phyloP scores from a whole-genome alignment of 139 green algal species.

The Chlorella sp. region DNA sequence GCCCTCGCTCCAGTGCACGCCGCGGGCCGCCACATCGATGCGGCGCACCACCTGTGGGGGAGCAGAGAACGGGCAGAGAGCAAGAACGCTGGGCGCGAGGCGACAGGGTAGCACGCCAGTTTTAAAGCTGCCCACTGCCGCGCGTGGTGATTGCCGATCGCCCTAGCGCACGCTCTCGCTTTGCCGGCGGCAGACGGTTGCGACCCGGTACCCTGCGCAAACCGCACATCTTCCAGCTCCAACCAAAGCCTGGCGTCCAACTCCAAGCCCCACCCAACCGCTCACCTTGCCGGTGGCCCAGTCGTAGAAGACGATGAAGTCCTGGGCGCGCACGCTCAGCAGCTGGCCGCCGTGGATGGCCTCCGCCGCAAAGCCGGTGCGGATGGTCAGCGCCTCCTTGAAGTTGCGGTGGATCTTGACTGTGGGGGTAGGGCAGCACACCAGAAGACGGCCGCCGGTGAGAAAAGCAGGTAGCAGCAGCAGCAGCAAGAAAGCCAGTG shows the following conservation, averaged over 20 bases:
- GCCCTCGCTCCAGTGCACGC: conserved; percentile 90
- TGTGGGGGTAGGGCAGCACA: background rate
- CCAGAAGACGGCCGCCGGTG: too few relatives aligned
- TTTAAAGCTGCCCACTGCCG: too few relatives aligned
- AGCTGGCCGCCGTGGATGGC: conserved; percentile 92
- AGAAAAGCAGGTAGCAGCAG: background rate
- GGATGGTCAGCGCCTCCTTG: conserved; percentile 85
- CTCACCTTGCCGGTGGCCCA: conserved; percentile 79
- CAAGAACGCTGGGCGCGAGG: too few relatives aligned
- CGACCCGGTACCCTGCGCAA: too few relatives aligned
- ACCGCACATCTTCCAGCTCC: too few relatives aligned
- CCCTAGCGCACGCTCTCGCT: background rate
- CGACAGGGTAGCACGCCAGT: too few relatives aligned
- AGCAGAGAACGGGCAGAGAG: too few relatives aligned
- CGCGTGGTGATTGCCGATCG: too few relatives aligned
- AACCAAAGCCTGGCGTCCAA: too few relatives aligned
- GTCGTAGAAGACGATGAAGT: conserved; percentile 99
- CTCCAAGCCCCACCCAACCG: background rate
- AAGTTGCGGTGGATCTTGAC: conserved; percentile 82
- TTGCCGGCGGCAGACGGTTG: too few relatives aligned
- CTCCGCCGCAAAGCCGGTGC: conserved; percentile 84
- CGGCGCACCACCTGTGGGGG: conserved; percentile 76
- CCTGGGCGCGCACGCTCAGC: conserved; percentile 77
- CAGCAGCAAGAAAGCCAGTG: conserved; percentile 68
- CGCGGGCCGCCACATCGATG: conserved; percentile 88